phyloP scores from a whole-genome alignment of 208 protist genomes.

The Porcisia deanei region DNA sequence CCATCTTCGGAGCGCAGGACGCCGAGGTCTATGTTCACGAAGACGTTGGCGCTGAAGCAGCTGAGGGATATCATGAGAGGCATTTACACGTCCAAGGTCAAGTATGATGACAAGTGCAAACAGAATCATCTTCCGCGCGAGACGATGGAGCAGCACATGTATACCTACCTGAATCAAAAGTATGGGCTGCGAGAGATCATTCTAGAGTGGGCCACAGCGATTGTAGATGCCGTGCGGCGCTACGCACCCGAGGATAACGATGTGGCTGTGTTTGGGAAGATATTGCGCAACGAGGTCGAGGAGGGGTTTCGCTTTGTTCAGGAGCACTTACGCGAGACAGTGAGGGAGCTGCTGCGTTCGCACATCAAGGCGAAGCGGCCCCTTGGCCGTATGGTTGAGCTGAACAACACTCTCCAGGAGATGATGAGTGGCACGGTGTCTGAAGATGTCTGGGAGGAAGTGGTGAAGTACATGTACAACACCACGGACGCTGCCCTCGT shows the following conservation, averaged over 20 bases:
- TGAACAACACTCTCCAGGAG: constrained; percentile 54
- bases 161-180: constrained; percentile 91
- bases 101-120: constrained; percentile 87
- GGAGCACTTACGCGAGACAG: constrained; percentile 80
- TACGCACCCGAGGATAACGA: constrained; percentile 85
- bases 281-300: constrained; percentile 92
- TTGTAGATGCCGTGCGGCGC: constrained; percentile 71
- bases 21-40: constrained; percentile 21
- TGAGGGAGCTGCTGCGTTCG: constrained; percentile 74
- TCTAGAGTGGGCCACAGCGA: constrained; percentile 74
- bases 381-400: constrained; percentile 48
- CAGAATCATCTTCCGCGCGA: constrained; percentile 74
- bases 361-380: constrained; percentile 63
- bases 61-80: constrained; percentile 84
- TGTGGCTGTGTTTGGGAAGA: constrained; percentile 90
- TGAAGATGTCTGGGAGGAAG: constrained; percentile 84
- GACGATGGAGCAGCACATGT: constrained; percentile 94
- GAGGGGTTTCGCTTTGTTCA: constrained; percentile 93
- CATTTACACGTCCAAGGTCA: constrained; percentile 89
- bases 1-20: constrained; percentile 17
- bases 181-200: constrained; percentile 90
- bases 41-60: constrained; percentile 73
- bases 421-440: constrained; percentile 45
- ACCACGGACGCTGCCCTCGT: constrained; percentile 64
- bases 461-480: constrained; percentile 93